Base-by-base conservation (phyloP, 2,329 filamentous ascomycete genomes). In the Scytalidium lignicola region DNA sequence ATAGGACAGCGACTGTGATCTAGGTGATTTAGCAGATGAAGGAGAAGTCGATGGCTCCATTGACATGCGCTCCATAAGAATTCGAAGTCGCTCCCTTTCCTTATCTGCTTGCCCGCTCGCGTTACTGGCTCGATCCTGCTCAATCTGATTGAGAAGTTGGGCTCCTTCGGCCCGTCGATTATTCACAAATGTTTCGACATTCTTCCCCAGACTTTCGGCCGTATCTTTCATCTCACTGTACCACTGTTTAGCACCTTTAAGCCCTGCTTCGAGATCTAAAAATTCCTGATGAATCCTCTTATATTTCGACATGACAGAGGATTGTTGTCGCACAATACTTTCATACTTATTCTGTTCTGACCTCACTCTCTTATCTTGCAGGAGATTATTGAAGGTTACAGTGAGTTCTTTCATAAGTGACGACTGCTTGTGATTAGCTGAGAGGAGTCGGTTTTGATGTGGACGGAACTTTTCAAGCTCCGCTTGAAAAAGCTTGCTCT, bases 391-490 rank as follows among this genome's bases (percentile, higher is more conserved):
- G 68, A 97, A 97, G 0, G 86, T 83, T 32, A 82, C 79, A 0
- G 90, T 96, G 42, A 99, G 77, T 59, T 99, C 93, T 68, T 97
- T 97, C 83, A 99, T 90, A 47, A 99, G 72, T 0, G 89, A 85
- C 0, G 88, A 84, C 67, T 99, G 93, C 70, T 96, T 99, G 70
- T 99, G 93, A 54, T 90, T 95, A 13, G 93, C 91, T 66, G 96
- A 90, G 8, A 96, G 73, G 15, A 99, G 79, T 28, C 93, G 84
- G 60, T 86, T 96, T 65, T 97, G 93, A 61, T 96, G 89, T 22
- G 90, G 87, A 40, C 90, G 78, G 70, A 96, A 99, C 67, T 99
- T 99, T 69, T 97, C 92, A n/a, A 99, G 76, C 67, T 99, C 93
- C 15, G 90, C 84, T 65, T 96, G 88, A 71, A 99, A 99, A 2